phyloP scores from a whole-genome alignment of 352 stramenopile species.

The Halophytophthora batemanensis region DNA sequence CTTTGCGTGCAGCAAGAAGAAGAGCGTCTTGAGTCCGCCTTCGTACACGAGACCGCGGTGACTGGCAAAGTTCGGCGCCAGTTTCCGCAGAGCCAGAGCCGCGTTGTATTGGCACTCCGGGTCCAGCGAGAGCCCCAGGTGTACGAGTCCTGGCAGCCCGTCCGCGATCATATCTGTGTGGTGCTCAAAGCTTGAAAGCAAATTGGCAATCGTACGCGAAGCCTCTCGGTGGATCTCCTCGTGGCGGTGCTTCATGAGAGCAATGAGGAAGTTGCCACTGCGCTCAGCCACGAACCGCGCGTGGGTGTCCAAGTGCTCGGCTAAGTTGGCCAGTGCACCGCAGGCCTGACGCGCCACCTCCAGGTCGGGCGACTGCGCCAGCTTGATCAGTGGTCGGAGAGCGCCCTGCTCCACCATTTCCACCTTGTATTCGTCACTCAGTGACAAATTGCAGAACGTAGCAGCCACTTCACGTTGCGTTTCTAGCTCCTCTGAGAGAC shows the following conservation, averaged over 20 bases:
- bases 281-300: conserved; percentile 74
- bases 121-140: conserved; percentile 88
- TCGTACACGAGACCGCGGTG: conserved; percentile 86
- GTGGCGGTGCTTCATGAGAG: conserved; percentile 78
- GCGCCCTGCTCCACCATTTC: conserved; percentile 84
- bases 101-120: conserved; percentile 94
- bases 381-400: conserved; percentile 74
- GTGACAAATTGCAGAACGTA: conserved; percentile 92
- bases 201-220: conserved; percentile 90
- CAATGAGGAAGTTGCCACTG: conserved; percentile 72
- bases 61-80: conserved; percentile 89
- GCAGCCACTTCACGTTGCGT: conserved; percentile 93
- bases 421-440: conserved; percentile 91
- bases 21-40: conserved; percentile 89
- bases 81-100: conserved; percentile 92
- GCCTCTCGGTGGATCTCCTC: conserved; percentile 95
- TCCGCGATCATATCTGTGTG: conserved; percentile 90
- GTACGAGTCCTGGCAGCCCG: conserved; percentile 88
- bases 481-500: conserved; percentile 89
- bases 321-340: conserved; percentile 92
- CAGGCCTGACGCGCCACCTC: conserved; percentile 92
- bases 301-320: conserved; percentile 94
- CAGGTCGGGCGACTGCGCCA: conserved; percentile 88
- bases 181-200: conserved; percentile 92
- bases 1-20: conserved; percentile 88